Conservation (phyloP, 345 rosid genomes). For the Capsella bursapastoris region DNA sequence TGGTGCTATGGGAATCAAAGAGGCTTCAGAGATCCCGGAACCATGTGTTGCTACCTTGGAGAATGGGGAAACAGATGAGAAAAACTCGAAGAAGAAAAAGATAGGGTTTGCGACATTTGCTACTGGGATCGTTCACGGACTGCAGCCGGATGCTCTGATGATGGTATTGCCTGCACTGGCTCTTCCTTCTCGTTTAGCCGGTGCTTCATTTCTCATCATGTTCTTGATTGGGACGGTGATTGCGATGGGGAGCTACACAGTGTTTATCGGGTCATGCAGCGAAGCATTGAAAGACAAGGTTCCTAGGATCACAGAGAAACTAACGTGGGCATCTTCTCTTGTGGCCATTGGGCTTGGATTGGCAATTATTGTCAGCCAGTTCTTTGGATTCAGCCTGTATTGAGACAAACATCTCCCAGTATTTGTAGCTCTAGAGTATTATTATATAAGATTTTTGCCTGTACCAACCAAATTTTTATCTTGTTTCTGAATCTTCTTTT, state of each 20-base stretch:
- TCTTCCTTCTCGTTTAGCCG: conserved; percentile 86
- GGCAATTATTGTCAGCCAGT: conserved; percentile 86
- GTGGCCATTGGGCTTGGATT: conserved; percentile 88
- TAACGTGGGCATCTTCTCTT: conserved; percentile 94
- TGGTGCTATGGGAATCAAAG: conserved; percentile 87
- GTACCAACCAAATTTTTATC: conserved; percentile 24
- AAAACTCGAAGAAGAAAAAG: conserved; percentile 71
- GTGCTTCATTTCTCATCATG: conserved; percentile 90
- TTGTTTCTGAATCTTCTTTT: conserved; percentile 12
- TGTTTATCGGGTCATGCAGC: conserved; percentile 87
- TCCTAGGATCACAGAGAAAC: conserved; percentile 93
- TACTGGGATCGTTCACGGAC: conserved; percentile 89
- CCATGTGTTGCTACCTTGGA: conserved; percentile 74
- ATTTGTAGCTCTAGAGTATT: conserved; percentile 29
- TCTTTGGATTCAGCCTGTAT: conserved; percentile 84
- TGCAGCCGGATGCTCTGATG: conserved; percentile 97
- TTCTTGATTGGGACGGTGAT: conserved; percentile 89
- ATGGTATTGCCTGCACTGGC: conserved; percentile 97
- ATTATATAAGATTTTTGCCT: conserved; percentile 14
- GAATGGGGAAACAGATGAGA: conserved; percentile 69
- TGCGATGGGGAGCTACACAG: conserved; percentile 98
- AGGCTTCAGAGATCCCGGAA: conserved; percentile 80
- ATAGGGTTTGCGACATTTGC: conserved; percentile 96
- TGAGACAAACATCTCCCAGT: conserved; percentile 31
- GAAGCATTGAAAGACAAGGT: conserved; percentile 82